Percentiles rank a stretch among this genome's conserved stretches.
These are phyloP conservation scores for Clavaria fumosa DNA, from an alignment of 768 basidiomycete genomes.

Conservation along the genomic window DNA sequence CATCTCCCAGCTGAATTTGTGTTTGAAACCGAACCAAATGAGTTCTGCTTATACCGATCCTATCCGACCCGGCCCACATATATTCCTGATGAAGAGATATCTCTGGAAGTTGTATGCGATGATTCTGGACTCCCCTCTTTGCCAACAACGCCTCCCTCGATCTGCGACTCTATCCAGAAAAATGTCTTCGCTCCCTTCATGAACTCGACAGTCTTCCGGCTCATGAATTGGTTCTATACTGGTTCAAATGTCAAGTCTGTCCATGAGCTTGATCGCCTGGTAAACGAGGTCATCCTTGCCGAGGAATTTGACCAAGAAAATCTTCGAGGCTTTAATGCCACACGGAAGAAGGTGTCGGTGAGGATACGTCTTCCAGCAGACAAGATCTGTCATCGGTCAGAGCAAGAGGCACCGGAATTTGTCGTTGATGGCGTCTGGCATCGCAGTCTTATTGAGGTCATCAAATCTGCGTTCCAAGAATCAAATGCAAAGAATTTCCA, in stretches of 20 bases:
- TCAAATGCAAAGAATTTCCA: slow-evolving; percentile 7
- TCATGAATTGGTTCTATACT: slow-evolving; percentile 20
- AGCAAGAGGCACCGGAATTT: slow-evolving; percentile 10
- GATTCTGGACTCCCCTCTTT: slow-evolving; percentile 1
- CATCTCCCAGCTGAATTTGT: too few relatives aligned
- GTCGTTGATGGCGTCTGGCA: slow-evolving; percentile 13
- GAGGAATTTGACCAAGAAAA: slow-evolving; percentile 12
- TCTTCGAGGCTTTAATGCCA: slow-evolving; percentile 11
- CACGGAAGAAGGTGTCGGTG: slow-evolving; percentile 10
- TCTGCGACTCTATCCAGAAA: slow-evolving; percentile 1
- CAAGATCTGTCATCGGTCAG: slow-evolving; percentile 9
- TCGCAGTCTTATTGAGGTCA: slow-evolving; percentile 10
- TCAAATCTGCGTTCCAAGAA: slow-evolving; percentile 8
- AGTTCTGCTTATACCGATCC: slow-evolving; percentile 12
- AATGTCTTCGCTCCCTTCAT: slow-evolving; percentile 13
- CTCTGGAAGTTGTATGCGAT: slow-evolving; percentile 11
- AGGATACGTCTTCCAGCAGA: slow-evolving; percentile 15
- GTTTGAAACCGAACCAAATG: slow-evolving; percentile 12
- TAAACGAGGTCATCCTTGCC: slow-evolving; percentile 14
- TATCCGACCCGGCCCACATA: slow-evolving; percentile 10
- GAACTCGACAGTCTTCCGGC: slow-evolving; percentile 14
- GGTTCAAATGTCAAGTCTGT: slow-evolving; percentile 17
- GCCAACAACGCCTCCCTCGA: neutral
- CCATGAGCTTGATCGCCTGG: slow-evolving; percentile 15
- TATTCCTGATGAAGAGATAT: slow-evolving; percentile 11